These are phyloP conservation scores for Emericellopsis atlantica DNA, from an alignment of 2,329 filamentous ascomycete species.

Conservation along the genomic window DNA sequence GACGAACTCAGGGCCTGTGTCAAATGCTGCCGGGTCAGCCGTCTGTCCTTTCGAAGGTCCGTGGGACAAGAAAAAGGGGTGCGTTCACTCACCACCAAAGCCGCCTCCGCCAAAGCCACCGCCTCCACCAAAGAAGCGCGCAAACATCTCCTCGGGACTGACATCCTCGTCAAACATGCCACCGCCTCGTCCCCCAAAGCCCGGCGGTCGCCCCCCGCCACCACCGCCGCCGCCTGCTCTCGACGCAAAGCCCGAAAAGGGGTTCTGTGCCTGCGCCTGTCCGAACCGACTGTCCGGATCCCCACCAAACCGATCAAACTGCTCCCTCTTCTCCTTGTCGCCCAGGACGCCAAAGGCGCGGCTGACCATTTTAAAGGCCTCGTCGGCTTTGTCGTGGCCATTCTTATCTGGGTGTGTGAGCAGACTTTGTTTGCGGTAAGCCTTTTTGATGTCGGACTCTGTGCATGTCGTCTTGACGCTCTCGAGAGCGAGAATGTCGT, in stretches of 20 bases:
- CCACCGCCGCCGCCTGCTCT: not conserved
- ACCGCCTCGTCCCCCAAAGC: constrained; percentile 36
- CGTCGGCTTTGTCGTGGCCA: constrained; percentile 86
- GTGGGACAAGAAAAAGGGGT: too few species aligned
- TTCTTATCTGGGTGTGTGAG: constrained; percentile 99
- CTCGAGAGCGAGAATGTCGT: constrained; percentile 79
- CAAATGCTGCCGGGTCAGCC: constrained; percentile 38
- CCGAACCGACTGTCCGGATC: constrained; percentile 86
- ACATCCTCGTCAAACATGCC: constrained; percentile 82
- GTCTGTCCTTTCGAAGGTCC: not conserved
- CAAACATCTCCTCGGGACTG: constrained; percentile 92
- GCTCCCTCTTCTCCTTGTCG: constrained; percentile 70
- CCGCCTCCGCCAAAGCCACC: constrained; percentile 57
- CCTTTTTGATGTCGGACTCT: constrained; percentile 90
- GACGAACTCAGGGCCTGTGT: constrained; percentile 75
- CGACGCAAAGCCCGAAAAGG: constrained; percentile 50
- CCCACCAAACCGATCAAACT: constrained; percentile 79
- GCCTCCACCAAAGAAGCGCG: constrained; percentile 84
- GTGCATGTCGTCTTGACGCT: constrained; percentile 49
- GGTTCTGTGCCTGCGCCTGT: constrained; percentile 43
- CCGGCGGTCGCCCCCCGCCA: constrained; percentile 21
- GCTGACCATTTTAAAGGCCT: constrained; percentile 97
- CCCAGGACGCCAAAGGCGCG: constrained; percentile 87
- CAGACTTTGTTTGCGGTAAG: constrained; percentile 86
- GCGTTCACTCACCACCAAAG: constrained; percentile 1